phyloP scores from a whole-genome alignment of 1,284 basidiomycete genomes.

The Boletus smithii region DNA sequence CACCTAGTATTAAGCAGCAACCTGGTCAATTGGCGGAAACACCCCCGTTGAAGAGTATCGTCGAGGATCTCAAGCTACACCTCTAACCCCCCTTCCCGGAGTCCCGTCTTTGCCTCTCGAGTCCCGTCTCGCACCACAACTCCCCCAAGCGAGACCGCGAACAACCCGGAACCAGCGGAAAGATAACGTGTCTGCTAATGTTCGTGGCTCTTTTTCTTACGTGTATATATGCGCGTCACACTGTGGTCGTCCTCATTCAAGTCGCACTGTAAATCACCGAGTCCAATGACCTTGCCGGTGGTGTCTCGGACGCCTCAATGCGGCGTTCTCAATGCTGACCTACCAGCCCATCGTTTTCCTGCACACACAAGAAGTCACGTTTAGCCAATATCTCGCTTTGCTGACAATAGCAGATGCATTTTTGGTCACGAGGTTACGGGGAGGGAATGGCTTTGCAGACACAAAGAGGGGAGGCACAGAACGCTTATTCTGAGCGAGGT shows the following conservation, averaged over 20 bases:
- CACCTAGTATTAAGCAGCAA: too few species aligned
- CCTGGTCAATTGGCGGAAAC: too few species aligned
- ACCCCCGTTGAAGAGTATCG: conserved; percentile 67
- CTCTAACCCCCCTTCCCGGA: not conserved
- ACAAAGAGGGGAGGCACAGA: conserved; percentile 66
- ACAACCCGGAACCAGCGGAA: too few species aligned
- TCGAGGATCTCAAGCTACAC: conserved; percentile 68
- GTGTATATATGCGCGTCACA: too few species aligned
- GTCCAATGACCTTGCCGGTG: conserved; percentile 70
- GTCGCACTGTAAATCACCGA: too few species aligned
- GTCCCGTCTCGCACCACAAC: conserved; percentile 40
- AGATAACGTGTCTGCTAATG: too few species aligned
- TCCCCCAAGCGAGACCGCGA: conserved; percentile 37
- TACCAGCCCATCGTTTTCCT: conserved; percentile 88
- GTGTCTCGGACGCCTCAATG: conserved; percentile 78
- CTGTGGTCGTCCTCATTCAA: too few species aligned
- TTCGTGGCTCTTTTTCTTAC: too few species aligned
- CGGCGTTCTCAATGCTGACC: conserved; percentile 76
- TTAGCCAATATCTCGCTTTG: conserved; percentile 81
- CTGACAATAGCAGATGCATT: conserved; percentile 86
- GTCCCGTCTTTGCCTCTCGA: not conserved
- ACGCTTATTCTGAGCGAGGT: conserved; percentile 78
- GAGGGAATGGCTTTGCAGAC: conserved; percentile 83
- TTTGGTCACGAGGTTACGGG: conserved; percentile 75
- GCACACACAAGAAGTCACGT: conserved; percentile 84